Conservation (phyloP, 2,329 filamentous ascomycete genomes). For the Claviceps arundinis region DNA sequence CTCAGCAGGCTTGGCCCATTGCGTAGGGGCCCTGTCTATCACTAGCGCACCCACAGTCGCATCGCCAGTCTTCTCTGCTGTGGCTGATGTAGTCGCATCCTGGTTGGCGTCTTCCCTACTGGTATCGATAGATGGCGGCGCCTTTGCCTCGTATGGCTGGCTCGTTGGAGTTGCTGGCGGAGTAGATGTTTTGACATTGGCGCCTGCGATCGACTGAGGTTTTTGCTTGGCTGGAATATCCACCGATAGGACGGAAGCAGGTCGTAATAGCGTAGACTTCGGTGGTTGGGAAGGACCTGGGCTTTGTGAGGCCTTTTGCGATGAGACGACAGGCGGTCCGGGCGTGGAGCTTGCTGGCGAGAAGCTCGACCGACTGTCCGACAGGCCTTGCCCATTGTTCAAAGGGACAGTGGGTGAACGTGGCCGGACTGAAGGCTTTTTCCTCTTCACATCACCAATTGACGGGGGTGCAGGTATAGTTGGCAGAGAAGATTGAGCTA, state of each 20-base stretch:
- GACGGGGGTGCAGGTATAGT: slow-evolving; percentile 1
- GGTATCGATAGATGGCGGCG: background rate
- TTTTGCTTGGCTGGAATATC: background rate
- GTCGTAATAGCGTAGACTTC: background rate
- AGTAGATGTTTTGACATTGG: background rate
- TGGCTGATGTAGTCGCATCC: background rate
- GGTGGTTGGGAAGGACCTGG: slow-evolving; percentile 2
- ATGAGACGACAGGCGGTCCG: background rate
- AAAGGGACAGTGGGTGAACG: slow-evolving; percentile 6
- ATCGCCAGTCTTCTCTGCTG: background rate
- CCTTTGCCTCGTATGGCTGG: background rate
- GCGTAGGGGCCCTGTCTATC: slow-evolving; percentile 22
- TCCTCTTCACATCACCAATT: slow-evolving; percentile 3
- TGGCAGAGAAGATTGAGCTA: slow-evolving; percentile 5
- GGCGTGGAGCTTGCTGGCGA: slow-evolving; percentile 7
- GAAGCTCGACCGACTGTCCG: slow-evolving; percentile 4
- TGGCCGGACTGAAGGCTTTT: slow-evolving; percentile 5
- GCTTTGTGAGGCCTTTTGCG: slow-evolving; percentile 1
- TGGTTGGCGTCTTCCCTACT: background rate
- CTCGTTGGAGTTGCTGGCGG: background rate
- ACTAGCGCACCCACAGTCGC: slow-evolving; percentile 6
- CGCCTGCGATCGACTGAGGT: background rate
- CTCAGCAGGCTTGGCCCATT: slow-evolving; percentile 27
- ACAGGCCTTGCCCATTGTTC: slow-evolving; percentile 7
- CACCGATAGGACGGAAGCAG: background rate